phyloP scores from a whole-genome alignment of 2,329 filamentous ascomycete species.

The Cladophialophora yegresii region DNA sequence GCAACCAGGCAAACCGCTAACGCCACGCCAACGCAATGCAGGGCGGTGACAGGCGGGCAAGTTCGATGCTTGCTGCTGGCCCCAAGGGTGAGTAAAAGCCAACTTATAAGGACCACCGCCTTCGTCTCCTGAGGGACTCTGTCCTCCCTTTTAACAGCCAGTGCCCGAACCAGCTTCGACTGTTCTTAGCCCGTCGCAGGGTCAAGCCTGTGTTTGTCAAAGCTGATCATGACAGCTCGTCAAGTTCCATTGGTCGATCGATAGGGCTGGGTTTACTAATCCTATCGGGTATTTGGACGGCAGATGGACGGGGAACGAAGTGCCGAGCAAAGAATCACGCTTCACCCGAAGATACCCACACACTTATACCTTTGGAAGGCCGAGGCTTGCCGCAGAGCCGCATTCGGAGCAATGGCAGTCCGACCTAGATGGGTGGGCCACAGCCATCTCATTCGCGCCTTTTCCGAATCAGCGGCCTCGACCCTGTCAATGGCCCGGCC shows the following conservation, averaged over 20 bases:
- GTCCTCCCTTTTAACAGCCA: not conserved
- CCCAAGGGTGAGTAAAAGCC: not conserved
- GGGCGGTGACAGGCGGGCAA: constrained; percentile 4
- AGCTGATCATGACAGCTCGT: not conserved
- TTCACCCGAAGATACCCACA: constrained; percentile 8
- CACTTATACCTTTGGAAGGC: constrained; percentile 7
- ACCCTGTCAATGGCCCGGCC: not conserved
- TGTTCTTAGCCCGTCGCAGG: not conserved
- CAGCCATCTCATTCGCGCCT: not conserved
- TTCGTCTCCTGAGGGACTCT: not conserved
- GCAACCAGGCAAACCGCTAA: constrained; percentile 14
- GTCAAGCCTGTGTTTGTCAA: not conserved
- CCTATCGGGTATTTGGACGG: not conserved
- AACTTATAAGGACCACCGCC: constrained; percentile 12
- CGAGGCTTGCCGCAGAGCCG: constrained; percentile 23
- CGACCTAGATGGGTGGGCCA: not conserved
- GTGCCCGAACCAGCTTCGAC: not conserved
- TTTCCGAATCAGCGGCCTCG: not conserved
- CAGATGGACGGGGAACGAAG: not conserved
- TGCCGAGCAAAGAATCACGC: constrained; percentile 1
- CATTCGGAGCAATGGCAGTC: constrained; percentile 3
- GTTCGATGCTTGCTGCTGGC: not conserved
- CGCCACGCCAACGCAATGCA: constrained; percentile 18
- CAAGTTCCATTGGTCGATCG: constrained; percentile 1
- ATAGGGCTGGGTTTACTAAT: not conserved